Conservation (phyloP, 78 protist species). For the Planoprotostelium fungivorum region DNA sequence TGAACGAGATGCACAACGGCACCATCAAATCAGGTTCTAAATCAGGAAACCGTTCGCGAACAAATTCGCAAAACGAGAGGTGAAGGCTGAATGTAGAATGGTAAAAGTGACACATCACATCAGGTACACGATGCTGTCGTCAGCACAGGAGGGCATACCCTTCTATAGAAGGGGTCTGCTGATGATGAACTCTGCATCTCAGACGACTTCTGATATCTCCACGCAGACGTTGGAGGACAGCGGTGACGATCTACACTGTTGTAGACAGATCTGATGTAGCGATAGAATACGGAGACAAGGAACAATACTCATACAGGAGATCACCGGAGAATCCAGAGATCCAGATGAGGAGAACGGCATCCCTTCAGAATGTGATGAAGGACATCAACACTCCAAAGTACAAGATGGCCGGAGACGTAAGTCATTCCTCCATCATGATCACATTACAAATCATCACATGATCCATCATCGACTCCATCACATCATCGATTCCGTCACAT, state of each 20-base stretch:
- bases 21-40: neutral
- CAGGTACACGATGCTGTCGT: no score
- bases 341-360: neutral
- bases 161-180: neutral
- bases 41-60: no score
- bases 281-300: neutral
- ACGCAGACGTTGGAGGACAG: neutral
- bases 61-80: neutral
- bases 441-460: no score
- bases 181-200: neutral
- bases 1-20: neutral
- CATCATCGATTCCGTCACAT: no score
- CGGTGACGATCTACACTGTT: neutral
- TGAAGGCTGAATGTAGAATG: neutral
- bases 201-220: neutral
- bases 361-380: neutral
- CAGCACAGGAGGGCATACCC: neutral
- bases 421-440: neutral
- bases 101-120: no score
- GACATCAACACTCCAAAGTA: neutral
- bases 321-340: neutral
- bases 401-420: neutral
- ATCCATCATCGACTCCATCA: no score
- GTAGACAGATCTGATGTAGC: neutral
- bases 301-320: neutral